Base-by-base conservation (phyloP, 176 grass and related monocot species). In the Poa pratensis region DNA sequence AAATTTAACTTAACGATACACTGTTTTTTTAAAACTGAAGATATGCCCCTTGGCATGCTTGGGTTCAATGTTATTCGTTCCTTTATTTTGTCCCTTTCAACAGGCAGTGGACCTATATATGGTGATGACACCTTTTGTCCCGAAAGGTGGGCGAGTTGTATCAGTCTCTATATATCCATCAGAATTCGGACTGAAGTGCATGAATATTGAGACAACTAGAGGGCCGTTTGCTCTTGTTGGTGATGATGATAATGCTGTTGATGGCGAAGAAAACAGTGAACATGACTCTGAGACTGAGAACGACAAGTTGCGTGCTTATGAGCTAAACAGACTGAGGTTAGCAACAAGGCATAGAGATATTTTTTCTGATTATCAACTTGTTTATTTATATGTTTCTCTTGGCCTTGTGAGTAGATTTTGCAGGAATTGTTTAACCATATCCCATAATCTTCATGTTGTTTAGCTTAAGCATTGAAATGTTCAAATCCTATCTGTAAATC, bases 81-180 rank as follows among this genome's bases (percentile, higher is more conserved):
- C 58, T 59, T 86, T 82, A 12, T 72, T 48, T 63, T 43, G 42
- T 3, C 43, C 72, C 3, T 89, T 78, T 52, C 61, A 39, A 80
- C 40, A 98, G 95, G 95, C 91, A 39, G 87, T 93, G 83, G 95
- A 98, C 84, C 49, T 98, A 24, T 92, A 95, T 93, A 88, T 98
- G 79, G 89, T 95, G 67, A 95, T 98, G 93, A 93, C 64, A 84
- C 93, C 91, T 59, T 93, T 85, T 58, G 55, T 92, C 20, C 93
- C 91, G 43, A 93, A 93, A 79, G 93, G 86, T 63, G 95, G 95
- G 14, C 85, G 80, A 28, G 77, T 95, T 90, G 75, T 82, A 63
- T 90, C 90, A 30, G 93, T 98, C 5, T 79, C 87, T 28, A 51
- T 98, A 43, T 98, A 95, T 92, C 93, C 91, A 67, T 93, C 91